Base-by-base conservation (phyloP, 73 alveolate species). In the Symbiodinium natans region DNA sequence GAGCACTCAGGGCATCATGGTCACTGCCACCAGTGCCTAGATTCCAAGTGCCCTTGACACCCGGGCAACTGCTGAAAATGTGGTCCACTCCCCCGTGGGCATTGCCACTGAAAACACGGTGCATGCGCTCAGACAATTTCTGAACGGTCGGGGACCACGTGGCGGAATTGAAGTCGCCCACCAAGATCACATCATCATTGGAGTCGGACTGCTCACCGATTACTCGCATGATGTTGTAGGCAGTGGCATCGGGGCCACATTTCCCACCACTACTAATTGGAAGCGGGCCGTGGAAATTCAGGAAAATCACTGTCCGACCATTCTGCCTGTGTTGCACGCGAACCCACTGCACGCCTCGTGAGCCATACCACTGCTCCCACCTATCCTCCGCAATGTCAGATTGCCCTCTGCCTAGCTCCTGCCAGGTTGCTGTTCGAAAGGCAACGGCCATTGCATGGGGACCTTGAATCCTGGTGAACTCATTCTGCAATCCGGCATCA, bases 81-180 rank as follows among this genome's bases (percentile, higher is more conserved):
- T 86, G 93, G 93, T 86, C 93, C 93, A 86, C 93, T 19, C 93
- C 93, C 48, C 93, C 93, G 23, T 86, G 93, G 34, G 93, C 46
- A 38, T 86, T 43, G 36, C 93, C 93, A 43, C 93, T 86, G 82
- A 86, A 86, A 42, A 86, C 83, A 31, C 82, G 82, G 93, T 86
- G 82, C 93, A 86, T 46, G 5, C 93, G 93, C 93, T 86, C 93
- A 38, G 83, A 46, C 83, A 86, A 82, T 54, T 86, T 86, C 93
- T 86, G 93, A 82, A 86, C 52, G 15, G 93, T 86, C n/a, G 48
- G 48, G 34, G 93, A 86, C 27, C 52, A 82, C 31, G 93, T 86
- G 40, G 52, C 93, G 29, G 93, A 41, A 39, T 86, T 86, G 93
- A 86, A 86, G 54, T 86, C 93, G 25, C 93, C 93, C 21, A 86